A percentile compares a stretch with the other conserved stretches of the same genome.
phyloP scores from a whole-genome alignment of 2,329 filamentous ascomycete species.

The Incumbomyces delicatus region DNA sequence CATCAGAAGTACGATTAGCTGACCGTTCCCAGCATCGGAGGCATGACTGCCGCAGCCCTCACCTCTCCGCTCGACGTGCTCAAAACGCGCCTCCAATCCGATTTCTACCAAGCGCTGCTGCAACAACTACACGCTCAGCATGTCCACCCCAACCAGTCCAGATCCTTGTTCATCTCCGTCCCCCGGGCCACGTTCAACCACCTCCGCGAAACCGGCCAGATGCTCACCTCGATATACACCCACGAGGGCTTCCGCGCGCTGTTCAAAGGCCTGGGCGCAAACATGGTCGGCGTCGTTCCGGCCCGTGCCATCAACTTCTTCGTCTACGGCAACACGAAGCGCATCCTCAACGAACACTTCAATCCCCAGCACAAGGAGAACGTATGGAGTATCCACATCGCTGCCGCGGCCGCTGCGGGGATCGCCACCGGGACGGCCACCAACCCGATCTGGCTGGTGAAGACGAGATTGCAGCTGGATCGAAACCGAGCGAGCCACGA shows the following conservation, averaged over 20 bases:
- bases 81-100: constrained; percentile 85
- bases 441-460: constrained; percentile 94
- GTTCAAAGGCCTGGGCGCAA: constrained; percentile 88
- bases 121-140: constrained; percentile 55
- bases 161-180: constrained; percentile 50
- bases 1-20: too few species aligned
- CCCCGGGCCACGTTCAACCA: constrained; percentile 60
- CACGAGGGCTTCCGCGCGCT: constrained; percentile 76
- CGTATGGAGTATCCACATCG: constrained; percentile 55
- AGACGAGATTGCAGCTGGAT: constrained; percentile 85
- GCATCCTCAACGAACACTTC: constrained; percentile 63
- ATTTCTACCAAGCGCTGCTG: constrained; percentile 84
- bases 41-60: constrained; percentile 85
- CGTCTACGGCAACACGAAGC: constrained; percentile 85
- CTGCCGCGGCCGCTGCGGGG: constrained; percentile 66
- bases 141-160: constrained; percentile 37
- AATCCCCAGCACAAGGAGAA: constrained; percentile 47
- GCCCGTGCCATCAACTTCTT: constrained; percentile 90
- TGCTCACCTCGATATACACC: constrained; percentile 68
- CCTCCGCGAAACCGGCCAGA: constrained; percentile 75
- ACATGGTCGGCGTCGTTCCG: constrained; percentile 79
- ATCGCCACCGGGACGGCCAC: constrained; percentile 82
- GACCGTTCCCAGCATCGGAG: constrained; percentile 54
- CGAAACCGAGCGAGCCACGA: constrained; percentile 60
- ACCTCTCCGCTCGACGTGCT: constrained; percentile 90